Evolutionary conservation across 257 asterid genomes (phyloP).

Genomic region (Fraxinus pennsylvanica): DNA sequence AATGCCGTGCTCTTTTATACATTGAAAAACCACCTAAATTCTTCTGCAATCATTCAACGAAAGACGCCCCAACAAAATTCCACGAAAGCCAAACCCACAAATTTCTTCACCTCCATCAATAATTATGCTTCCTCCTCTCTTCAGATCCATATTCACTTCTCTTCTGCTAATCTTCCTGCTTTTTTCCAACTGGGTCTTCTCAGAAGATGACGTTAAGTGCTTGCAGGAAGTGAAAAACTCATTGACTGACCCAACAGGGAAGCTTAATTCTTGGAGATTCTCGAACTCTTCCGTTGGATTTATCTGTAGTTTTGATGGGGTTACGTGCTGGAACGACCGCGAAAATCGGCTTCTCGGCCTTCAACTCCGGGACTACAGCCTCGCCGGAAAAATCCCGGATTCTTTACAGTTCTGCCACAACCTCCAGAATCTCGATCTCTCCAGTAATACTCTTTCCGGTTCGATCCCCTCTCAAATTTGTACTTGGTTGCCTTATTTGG

Average conservation of each 20-base stretch:
- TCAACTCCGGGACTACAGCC: conserved; percentile 42
- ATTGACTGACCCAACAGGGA: conserved; percentile 45
- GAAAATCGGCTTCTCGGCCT: conserved; percentile 51
- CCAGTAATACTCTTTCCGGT: conserved; percentile 27
- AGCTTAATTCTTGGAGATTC: conserved; percentile 50
- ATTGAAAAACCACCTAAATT: no score
- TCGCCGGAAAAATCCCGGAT: conserved; percentile 51
- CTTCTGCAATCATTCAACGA: no score
- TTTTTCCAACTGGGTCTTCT: conserved; percentile 14
- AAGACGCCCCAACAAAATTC: no score
- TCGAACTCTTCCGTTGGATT: conserved; percentile 45
- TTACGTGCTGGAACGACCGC: conserved; percentile 70
- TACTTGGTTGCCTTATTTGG: conserved; percentile 33
- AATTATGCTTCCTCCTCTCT: conserved; percentile 29
- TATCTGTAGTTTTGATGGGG: conserved; percentile 56
- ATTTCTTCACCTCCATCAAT: not conserved
- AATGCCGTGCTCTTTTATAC: not conserved
- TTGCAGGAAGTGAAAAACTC: conserved; percentile 40
- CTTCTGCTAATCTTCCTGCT: conserved; percentile 21
- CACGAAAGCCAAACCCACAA: no score
- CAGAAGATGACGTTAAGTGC: conserved; percentile 63
- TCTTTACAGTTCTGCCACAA: conserved; percentile 47
- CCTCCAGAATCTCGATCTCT: conserved; percentile 29
- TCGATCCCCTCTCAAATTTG: conserved; percentile 29
- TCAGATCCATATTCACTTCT: conserved; percentile 24